Percentiles rank a stretch among this genome's conserved stretches.
These are phyloP conservation scores for Microascus cirrosus DNA, from an alignment of 2,329 filamentous ascomycete genomes.

Conservation along the genomic window DNA sequence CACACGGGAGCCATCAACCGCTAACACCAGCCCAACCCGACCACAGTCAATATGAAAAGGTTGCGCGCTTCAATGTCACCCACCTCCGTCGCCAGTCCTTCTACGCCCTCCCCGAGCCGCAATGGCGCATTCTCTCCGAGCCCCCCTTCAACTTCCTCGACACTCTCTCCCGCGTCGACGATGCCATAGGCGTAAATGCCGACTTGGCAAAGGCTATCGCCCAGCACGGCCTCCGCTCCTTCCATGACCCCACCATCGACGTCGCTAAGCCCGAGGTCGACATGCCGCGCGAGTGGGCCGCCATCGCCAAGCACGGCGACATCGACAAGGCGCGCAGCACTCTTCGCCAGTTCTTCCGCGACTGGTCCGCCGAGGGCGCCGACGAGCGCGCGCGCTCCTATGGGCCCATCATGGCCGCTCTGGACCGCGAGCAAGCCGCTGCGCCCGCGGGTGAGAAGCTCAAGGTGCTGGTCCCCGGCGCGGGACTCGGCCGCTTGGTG, in stretches of 20 bases:
- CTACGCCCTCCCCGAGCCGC: constrained; percentile 73
- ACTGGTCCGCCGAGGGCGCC: constrained; percentile 76
- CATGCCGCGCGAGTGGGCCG: constrained; percentile 55
- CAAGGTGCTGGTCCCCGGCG: constrained; percentile 75
- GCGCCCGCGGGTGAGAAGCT: constrained; percentile 25
- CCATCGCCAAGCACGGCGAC: constrained; percentile 60
- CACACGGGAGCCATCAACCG: not conserved
- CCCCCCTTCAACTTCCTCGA: constrained; percentile 77
- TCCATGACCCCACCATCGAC: constrained; percentile 36
- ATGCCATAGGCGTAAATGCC: constrained; percentile 81
- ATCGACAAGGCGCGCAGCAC: constrained; percentile 89
- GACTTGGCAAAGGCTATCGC: constrained; percentile 72
- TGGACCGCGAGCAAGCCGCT: constrained; percentile 22
- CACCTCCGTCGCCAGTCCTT: constrained; percentile 86
- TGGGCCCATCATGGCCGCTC: constrained; percentile 55
- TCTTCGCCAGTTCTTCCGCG: constrained; percentile 84
- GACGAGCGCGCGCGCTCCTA: constrained; percentile 70
- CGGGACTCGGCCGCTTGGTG: constrained; percentile 77
- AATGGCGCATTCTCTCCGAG: constrained; percentile 72
- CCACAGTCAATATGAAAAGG: constrained; percentile 68
- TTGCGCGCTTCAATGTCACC: constrained; percentile 81
- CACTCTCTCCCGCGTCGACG: constrained; percentile 67
- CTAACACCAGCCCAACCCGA: not conserved
- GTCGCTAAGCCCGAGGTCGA: constrained; percentile 26
- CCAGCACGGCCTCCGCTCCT: constrained; percentile 54